A percentile compares a stretch with the other conserved stretches of the same genome.
Evolutionary conservation across 2,329 filamentous ascomycete genomes (phyloP).

Genomic region (Fusarium liriodendri): DNA sequence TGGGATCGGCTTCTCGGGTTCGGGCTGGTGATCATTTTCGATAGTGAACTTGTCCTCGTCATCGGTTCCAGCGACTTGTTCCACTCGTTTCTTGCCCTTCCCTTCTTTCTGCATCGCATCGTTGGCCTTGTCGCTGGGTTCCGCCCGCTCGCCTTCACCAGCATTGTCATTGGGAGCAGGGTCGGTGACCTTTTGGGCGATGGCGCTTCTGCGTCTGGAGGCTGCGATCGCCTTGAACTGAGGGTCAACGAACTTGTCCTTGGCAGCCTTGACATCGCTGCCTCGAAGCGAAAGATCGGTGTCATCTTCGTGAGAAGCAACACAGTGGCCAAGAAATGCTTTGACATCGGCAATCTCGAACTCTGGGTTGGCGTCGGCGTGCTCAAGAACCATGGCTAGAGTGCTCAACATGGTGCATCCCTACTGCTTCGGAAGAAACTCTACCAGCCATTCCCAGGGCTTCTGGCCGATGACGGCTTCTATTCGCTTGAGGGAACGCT

Average conservation of each 20-base stretch:
- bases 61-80: not conserved
- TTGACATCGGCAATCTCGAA: not conserved
- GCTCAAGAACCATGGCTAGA: slow-evolving; percentile 5
- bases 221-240: not conserved
- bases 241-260: not conserved
- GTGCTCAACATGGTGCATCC: not conserved
- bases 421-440: slow-evolving; percentile 3
- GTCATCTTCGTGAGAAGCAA: not conserved
- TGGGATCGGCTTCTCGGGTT: not conserved
- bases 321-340: not conserved
- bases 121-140: not conserved
- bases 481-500: not conserved
- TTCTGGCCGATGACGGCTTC: not conserved
- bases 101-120: not conserved
- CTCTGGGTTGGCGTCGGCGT: not conserved
- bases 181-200: not conserved
- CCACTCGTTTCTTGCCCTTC: not conserved
- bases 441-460: slow-evolving; percentile 15
- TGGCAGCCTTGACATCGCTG: not conserved
- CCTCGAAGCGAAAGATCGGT: not conserved
- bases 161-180: not conserved
- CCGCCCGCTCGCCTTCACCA: not conserved
- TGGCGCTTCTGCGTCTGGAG: not conserved
- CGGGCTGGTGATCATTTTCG: not conserved
- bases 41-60: not conserved